Conservation (phyloP, 1,284 basidiomycete genomes). For the Waitea zeae region DNA sequence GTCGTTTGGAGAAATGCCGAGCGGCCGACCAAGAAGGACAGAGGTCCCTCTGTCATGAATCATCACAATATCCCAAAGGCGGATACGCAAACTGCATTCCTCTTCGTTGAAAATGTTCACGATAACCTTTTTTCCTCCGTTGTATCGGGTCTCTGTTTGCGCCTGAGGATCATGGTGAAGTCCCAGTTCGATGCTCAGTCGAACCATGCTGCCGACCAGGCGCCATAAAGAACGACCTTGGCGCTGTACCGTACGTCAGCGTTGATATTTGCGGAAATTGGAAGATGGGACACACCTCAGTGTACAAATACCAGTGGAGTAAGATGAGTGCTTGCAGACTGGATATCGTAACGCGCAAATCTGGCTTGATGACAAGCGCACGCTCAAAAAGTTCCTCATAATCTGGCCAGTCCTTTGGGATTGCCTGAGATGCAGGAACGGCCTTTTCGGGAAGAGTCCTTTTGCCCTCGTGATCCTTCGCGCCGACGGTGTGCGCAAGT, state of each 20-base stretch:
- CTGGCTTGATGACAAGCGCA: conserved; percentile 58
- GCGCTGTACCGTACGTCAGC: conserved; percentile 26
- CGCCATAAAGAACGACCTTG: conserved; percentile 74
- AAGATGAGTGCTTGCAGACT: conserved; percentile 67
- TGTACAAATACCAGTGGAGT: conserved; percentile 74
- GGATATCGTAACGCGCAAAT: conserved; percentile 60
- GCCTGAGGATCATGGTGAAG: conserved; percentile 65
- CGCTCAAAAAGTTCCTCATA: conserved; percentile 70
- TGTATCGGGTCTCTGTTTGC: conserved; percentile 22
- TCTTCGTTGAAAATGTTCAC: conserved; percentile 42
- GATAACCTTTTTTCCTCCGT: conserved; percentile 15
- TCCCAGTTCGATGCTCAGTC: conserved; percentile 63
- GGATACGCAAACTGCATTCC: conserved; percentile 58
- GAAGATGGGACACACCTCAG: conserved; percentile 34
- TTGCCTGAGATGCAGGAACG: conserved; percentile 8
- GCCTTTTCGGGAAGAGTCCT: conserved; percentile 18
- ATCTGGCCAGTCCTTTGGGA: conserved; percentile 58
- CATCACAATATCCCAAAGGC: conserved; percentile 66
- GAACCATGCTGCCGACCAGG: conserved; percentile 63
- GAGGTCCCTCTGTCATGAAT: conserved; percentile 73
- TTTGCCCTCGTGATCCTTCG: conserved; percentile 16
- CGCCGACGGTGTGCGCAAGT: conserved; percentile 43
- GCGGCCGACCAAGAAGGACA: conserved; percentile 66
- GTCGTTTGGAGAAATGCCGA: conserved; percentile 60
- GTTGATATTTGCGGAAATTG: neutral